Percentiles rank a stretch among this genome's conserved stretches.
phyloP scores from a whole-genome alignment of 2,329 filamentous ascomycete genomes.

The Alternaria dauci region DNA sequence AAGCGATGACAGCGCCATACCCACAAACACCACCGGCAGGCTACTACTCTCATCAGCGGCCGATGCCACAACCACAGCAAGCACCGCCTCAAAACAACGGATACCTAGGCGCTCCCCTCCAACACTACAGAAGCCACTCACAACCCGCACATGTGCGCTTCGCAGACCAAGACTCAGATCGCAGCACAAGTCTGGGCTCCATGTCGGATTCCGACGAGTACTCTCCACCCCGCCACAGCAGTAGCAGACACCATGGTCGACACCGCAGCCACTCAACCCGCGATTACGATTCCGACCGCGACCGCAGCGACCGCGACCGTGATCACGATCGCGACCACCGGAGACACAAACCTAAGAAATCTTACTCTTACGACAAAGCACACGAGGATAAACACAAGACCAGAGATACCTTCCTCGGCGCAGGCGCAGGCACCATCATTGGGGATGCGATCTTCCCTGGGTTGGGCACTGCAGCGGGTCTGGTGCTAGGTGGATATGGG shows the following conservation, averaged over 20 bases:
- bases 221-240: constrained; percentile 23
- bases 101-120: constrained; percentile 39
- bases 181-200: constrained; percentile 28
- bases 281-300: constrained; percentile 13
- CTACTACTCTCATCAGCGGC: constrained; percentile 19
- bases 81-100: constrained; percentile 25
- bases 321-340: constrained; percentile 11
- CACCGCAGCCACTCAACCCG: constrained; percentile 11
- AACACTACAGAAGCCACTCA: constrained; percentile 40
- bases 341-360: constrained; percentile 7
- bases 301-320: not conserved
- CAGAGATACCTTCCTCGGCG: constrained; percentile 55
- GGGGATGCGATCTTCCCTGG: constrained; percentile 57
- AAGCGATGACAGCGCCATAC: constrained; percentile 22
- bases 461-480: constrained; percentile 50
- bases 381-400: constrained; percentile 33
- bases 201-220: constrained; percentile 30
- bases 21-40: constrained; percentile 31
- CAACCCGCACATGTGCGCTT: constrained; percentile 47
- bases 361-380: constrained; percentile 8
- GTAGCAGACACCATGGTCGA: constrained; percentile 23
- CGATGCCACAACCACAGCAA: constrained; percentile 11
- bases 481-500: constrained; percentile 54
- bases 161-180: constrained; percentile 34
- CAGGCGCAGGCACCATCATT: constrained; percentile 55